Evolutionary conservation across 225 moss, liverwort and hornwort species (phyloP), one percentile per base, ranked within the genome.

Genomic region (Neckera pumila): DNA sequence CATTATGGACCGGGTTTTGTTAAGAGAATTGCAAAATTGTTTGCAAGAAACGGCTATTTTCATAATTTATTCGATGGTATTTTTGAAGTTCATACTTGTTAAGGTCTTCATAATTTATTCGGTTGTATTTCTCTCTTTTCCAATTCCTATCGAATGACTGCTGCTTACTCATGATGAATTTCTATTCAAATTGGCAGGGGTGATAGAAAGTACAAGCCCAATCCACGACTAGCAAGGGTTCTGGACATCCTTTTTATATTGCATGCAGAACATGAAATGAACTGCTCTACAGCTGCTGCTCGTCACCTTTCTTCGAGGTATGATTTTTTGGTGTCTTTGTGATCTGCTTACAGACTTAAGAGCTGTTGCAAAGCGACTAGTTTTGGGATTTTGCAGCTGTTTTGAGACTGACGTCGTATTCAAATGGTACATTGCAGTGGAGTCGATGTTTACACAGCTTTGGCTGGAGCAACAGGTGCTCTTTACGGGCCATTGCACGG

Each of bases 231-330:
- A 58, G 97, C 95, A 61, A 95, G 94, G 92, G 96, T 98, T 47
- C 30, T 98, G 84, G 98, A 98, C 89, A 96, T 98, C 90, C 93
- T 97, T 34, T 97, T 98, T 78, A 97, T 97, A 86, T 89, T 98
- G 89, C 98, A 98, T 93, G 98, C 98, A 70, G 98, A 98, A 84
- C 98, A 98, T 89, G 98, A 98, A 91, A 98, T 97, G 97, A 98
- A 98, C 88, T 98, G 98, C 90, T 98, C 97, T 49, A 98, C 98
- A 82, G 96, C 98, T 93, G 98, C 98, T 88, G 97, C 96, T 64
- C 95, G 97, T 83, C 98, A 98, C 92, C 94, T 97, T 89, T 95
- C 96, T 90, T 98, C 97, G 51, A 98, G 98, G 98, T 91, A 91
- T 72, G 56, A 36, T 82, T 31, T 86, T 79, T 57, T 77, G 51